Evolutionary conservation across 1,139 yeast species (phyloP).

Genomic region (Candida sanyaensis): DNA sequence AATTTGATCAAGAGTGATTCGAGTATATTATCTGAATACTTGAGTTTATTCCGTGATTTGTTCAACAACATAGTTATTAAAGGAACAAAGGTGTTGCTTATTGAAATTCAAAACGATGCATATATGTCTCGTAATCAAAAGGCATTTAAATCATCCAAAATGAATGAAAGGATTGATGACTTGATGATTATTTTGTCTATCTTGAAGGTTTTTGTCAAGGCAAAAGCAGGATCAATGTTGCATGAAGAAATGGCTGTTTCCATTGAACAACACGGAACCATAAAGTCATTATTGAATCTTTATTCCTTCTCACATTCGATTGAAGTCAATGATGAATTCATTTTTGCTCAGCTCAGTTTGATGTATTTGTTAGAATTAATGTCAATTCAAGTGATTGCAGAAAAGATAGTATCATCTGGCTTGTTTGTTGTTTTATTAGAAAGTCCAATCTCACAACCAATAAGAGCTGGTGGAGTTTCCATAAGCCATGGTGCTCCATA

Average conservation of each 20-base stretch:
- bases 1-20: slow-evolving; percentile 43
- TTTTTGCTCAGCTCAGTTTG: slow-evolving; percentile 73
- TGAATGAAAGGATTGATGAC: slow-evolving; percentile 60
- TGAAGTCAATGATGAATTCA: slow-evolving; percentile 60
- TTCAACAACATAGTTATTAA: slow-evolving; percentile 61
- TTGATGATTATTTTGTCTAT: slow-evolving; percentile 63
- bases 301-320: slow-evolving; percentile 70
- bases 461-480: slow-evolving; percentile 66
- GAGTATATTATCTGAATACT: slow-evolving; percentile 45
- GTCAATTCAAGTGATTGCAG: slow-evolving; percentile 63
- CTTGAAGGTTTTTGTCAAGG: slow-evolving; percentile 56
- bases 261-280: slow-evolving; percentile 59
- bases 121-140: slow-evolving; percentile 38
- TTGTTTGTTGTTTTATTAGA: slow-evolving; percentile 71
- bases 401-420: slow-evolving; percentile 63
- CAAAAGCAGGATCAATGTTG: slow-evolving; percentile 42
- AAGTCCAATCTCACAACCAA: slow-evolving; percentile 66
- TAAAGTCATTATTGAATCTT: slow-evolving; percentile 62
- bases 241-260: slow-evolving; percentile 53
- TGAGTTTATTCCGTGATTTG: slow-evolving; percentile 54
- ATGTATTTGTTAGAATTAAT: slow-evolving; percentile 71
- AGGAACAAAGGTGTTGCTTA: slow-evolving; percentile 56
- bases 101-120: slow-evolving; percentile 59
- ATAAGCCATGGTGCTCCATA: slow-evolving; percentile 53
- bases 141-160: slow-evolving; percentile 26